A percentile compares a stretch with the other conserved stretches of the same genome.
Evolutionary conservation across 2,329 filamentous ascomycete genomes (phyloP).

Genomic region (Pseudopithomyces chartarum): DNA sequence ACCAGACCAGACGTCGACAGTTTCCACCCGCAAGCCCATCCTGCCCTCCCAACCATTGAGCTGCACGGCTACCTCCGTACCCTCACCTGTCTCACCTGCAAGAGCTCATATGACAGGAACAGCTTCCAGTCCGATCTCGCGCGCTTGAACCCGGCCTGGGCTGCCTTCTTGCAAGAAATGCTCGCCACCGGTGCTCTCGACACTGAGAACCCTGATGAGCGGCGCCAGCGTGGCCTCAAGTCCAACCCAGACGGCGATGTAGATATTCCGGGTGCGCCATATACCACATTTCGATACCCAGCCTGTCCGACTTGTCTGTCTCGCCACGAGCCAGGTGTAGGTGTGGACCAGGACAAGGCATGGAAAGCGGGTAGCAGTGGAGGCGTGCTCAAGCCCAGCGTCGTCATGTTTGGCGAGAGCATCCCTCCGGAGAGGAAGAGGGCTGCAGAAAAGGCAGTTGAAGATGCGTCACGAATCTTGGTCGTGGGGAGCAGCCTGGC

Average conservation of each 20-base stretch:
- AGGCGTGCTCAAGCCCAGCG: constrained; percentile 88
- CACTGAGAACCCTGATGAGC: constrained; percentile 75
- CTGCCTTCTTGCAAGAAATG: constrained; percentile 73
- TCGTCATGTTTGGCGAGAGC: constrained; percentile 96
- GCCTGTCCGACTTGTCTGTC: constrained; percentile 80
- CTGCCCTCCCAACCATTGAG: constrained; percentile 75
- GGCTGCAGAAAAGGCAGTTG: constrained; percentile 79
- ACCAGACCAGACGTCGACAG: constrained; percentile 78
- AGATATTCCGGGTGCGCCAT: constrained; percentile 83
- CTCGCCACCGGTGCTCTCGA: constrained; percentile 75
- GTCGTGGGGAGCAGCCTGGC: constrained; percentile 89
- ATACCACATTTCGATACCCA: constrained; percentile 89
- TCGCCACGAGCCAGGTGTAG: constrained; percentile 67
- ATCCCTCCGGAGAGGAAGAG: constrained; percentile 72
- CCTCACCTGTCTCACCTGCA: constrained; percentile 80
- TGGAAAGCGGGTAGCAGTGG: constrained; percentile 61
- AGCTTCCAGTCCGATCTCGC: constrained; percentile 78
- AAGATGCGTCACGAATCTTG: constrained; percentile 72
- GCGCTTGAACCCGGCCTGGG: constrained; percentile 84
- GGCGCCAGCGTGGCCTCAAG: constrained; percentile 70
- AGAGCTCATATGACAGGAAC: constrained; percentile 70
- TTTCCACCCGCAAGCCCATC: constrained; percentile 81
- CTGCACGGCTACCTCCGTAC: constrained; percentile 89
- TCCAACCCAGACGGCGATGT: constrained; percentile 95
- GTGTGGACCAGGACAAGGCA: constrained; percentile 79